Conservation (phyloP, 176 grass and related monocot species). For the Carex kokanica region DNA sequence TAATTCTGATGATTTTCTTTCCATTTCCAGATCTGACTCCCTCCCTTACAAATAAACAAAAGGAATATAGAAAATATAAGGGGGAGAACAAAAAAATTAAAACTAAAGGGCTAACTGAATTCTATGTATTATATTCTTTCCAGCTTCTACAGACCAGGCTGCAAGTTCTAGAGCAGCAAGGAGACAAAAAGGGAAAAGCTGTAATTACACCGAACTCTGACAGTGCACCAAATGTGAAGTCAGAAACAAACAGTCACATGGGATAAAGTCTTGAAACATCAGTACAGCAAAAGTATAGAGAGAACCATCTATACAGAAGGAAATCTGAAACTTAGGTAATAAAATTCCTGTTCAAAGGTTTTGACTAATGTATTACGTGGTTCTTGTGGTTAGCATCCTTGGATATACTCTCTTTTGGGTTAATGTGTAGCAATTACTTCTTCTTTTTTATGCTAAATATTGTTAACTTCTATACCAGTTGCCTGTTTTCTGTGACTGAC, state of each 20-base stretch:
- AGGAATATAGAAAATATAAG: too few species aligned
- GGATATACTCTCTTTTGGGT: not conserved
- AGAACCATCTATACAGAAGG: constrained; percentile 18
- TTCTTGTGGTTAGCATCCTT: constrained; percentile 22
- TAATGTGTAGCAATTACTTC: constrained; percentile 5
- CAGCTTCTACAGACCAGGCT: constrained; percentile 65
- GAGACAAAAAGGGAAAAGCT: constrained; percentile 14
- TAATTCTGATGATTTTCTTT: not conserved
- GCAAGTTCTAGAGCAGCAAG: constrained; percentile 48
- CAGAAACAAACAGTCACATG: constrained; percentile 27
- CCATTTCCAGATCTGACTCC: not conserved
- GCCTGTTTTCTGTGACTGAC: not conserved
- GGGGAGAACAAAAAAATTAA: not conserved
- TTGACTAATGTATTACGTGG: constrained; percentile 7
- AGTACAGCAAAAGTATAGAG: constrained; percentile 24
- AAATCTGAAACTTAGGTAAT: not conserved
- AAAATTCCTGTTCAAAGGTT: constrained; percentile 7
- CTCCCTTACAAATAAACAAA: not conserved
- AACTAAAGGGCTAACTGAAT: not conserved
- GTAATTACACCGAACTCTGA: constrained; percentile 3
- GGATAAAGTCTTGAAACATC: constrained; percentile 32
- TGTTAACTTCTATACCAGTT: not conserved
- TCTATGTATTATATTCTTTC: constrained; percentile 11
- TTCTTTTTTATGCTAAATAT: not conserved
- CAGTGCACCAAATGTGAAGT: constrained; percentile 32